These are phyloP conservation scores for Penicillium chermesinum DNA, from an alignment of 495 filamentous ascomycete species.

Conservation along the genomic window DNA sequence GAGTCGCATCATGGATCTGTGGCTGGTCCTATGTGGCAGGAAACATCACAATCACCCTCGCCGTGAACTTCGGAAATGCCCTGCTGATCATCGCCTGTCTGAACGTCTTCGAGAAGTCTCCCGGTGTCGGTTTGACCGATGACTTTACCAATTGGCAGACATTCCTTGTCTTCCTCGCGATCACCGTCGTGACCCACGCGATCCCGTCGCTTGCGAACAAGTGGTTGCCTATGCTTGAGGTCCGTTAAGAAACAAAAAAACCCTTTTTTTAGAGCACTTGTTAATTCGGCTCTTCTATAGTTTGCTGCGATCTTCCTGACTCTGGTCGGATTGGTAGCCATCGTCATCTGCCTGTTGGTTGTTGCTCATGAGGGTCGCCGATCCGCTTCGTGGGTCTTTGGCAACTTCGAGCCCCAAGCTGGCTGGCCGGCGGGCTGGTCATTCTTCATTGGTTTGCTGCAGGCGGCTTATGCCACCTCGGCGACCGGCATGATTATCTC, in stretches of 20 bases:
- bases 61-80: constrained; percentile 30
- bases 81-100: constrained; percentile 22
- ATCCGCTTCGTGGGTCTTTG: constrained; percentile 51
- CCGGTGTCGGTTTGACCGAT: constrained; percentile 27
- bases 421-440: constrained; percentile 56
- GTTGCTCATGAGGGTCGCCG: constrained; percentile 45
- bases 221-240: constrained; percentile 34
- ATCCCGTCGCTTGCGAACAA: constrained; percentile 26
- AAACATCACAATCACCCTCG: constrained; percentile 51
- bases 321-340: constrained; percentile 47
- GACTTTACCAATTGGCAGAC: constrained; percentile 36
- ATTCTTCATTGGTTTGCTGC: constrained; percentile 53
- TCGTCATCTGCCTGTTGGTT: constrained; percentile 47
- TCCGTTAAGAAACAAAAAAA: constrained; percentile 28
- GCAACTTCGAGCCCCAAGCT: constrained; percentile 46
- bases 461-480: constrained; percentile 51
- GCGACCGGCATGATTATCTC: constrained; percentile 44
- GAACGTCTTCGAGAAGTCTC: constrained; percentile 32
- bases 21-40: constrained; percentile 67
- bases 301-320: constrained; percentile 61
- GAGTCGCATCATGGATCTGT: constrained; percentile 56
- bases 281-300: constrained; percentile 34
- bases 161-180: constrained; percentile 53
- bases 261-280: not conserved
- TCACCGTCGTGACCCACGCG: constrained; percentile 43